phyloP scores from a whole-genome alignment of 345 rosid genomes.

The Conringia planisiliqua region DNA sequence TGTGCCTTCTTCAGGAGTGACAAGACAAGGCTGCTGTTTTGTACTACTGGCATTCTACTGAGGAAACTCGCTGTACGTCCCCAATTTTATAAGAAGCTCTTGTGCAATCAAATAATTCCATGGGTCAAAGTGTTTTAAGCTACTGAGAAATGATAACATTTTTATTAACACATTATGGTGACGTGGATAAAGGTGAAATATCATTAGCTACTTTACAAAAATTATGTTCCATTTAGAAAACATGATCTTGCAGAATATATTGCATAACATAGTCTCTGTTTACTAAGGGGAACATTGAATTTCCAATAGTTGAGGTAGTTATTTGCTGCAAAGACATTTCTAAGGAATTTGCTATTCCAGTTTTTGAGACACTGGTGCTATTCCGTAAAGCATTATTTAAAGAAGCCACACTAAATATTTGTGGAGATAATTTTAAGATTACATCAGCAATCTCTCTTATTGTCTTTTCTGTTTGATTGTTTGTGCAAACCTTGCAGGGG shows the following conservation, averaged over 20 bases:
- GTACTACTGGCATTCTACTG: constrained; percentile 91
- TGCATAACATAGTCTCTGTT: not conserved
- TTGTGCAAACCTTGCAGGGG: constrained; percentile 49
- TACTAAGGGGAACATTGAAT: not conserved
- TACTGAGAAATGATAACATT: not conserved
- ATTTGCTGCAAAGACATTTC: not conserved
- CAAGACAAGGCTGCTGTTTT: constrained; percentile 83
- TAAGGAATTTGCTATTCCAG: not conserved
- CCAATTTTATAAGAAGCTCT: not conserved
- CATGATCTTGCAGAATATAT: not conserved
- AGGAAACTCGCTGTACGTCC: constrained; percentile 73
- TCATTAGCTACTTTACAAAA: not conserved
- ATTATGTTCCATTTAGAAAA: constrained; percentile 6
- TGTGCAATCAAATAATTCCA: not conserved
- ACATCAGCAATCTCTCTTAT: not conserved
- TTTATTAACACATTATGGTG: constrained; percentile 5
- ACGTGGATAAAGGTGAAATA: not conserved
- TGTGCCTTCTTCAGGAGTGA: constrained; percentile 62
- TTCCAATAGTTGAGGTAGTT: not conserved
- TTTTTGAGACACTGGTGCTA: constrained; percentile 5
- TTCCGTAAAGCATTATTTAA: not conserved
- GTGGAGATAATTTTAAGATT: not conserved
- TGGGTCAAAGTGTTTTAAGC: not conserved
- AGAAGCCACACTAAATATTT: not conserved
- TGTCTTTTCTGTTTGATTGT: not conserved